Percentiles rank a stretch among this genome's conserved stretches.
Conservation (phyloP, 176 grass and related monocot genomes). For the Microstegium vimineum region DNA sequence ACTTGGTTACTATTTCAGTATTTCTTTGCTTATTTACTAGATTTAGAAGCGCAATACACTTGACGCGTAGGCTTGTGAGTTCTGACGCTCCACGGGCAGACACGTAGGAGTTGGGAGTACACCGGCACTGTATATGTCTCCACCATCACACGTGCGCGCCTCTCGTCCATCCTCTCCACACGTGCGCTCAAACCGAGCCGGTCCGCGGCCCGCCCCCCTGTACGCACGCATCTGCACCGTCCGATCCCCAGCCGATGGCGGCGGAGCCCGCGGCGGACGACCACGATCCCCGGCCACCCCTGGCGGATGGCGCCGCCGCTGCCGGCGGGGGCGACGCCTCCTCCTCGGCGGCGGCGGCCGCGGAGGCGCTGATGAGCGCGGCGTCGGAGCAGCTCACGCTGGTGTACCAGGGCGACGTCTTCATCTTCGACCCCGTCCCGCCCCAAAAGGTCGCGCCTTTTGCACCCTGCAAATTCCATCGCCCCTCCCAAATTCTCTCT, state of each 20-base stretch:
- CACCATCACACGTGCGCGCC: slow-evolving; percentile 33
- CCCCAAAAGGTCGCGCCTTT: slow-evolving; percentile 58
- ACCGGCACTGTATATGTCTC: not conserved
- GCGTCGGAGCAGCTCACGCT: slow-evolving; percentile 71
- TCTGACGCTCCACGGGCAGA: not conserved
- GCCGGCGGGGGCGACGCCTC: slow-evolving; percentile 10
- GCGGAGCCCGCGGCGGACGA: slow-evolving; percentile 33
- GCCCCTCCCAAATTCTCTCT: not conserved
- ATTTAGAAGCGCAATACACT: not conserved
- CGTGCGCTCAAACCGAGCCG: slow-evolving; percentile 28
- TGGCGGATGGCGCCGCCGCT: not conserved
- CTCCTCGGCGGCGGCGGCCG: slow-evolving; percentile 23
- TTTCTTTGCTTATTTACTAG: too few relatives aligned
- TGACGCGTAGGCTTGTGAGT: not conserved
- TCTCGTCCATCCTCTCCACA: slow-evolving; percentile 29
- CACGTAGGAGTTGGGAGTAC: too few relatives aligned
- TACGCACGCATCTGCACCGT: slow-evolving; percentile 35
- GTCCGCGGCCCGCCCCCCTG: not conserved
- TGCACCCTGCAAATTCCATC: slow-evolving; percentile 13
- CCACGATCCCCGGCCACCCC: slow-evolving; percentile 24
- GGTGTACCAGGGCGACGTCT: slow-evolving; percentile 75
- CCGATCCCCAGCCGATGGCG: slow-evolving; percentile 43
- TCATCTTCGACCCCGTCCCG: slow-evolving; percentile 77
- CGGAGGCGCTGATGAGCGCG: slow-evolving; percentile 40
- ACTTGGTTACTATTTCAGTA: too few relatives aligned